Base-by-base conservation (phyloP, 2,329 filamentous ascomycete genomes). In the Neopestalotiopsis clavispora region DNA sequence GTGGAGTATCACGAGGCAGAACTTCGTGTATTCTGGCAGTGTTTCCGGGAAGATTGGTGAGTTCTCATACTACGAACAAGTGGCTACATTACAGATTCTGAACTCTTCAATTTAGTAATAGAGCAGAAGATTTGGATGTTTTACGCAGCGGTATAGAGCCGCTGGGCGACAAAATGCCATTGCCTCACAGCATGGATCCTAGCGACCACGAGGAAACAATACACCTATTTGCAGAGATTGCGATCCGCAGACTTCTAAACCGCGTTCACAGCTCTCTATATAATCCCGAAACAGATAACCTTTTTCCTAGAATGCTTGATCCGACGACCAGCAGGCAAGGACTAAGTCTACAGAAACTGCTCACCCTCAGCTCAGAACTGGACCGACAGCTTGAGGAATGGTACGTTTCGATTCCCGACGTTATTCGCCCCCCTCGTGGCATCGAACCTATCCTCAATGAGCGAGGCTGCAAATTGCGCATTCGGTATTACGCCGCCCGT, bases 401-500 rank as follows among this genome's bases (percentile, higher is more conserved):
- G 79, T 80, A 81, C 66, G 69, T 71, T 42, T 78, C 78, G 6
- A 81, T 81, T 34, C 80, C 80, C 1, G 76, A 78, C 61, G 73
- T 76, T 38, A 68, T 81, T 7, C 75, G 78, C 67, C 93, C 92
- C 84, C 72, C 73, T 0, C 78, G 87, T 13, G 90, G 92, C 64
- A 76, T 78, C 1, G 87, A 91, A 60, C 80, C 82, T 1, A 86
- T 89, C 9, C 81, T 89, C 1, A 79, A 80, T 2, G 87, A 93
- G 69, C 91, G 93, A 69, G 89, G 92, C 49, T 84, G 86, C 38
- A 89, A 91, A n/a, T 83, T 94, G 72, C 86, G 91, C 52, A 89
- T 89, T 4, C 92, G 93, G 74, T 94, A 93, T 75, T 93, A 92
- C 74, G 91, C 90, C 67, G 91, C 89, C 1, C 84, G 85, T 23